Conservation (phyloP, 139 green algal species). For the Desmodesmus armatus region DNA sequence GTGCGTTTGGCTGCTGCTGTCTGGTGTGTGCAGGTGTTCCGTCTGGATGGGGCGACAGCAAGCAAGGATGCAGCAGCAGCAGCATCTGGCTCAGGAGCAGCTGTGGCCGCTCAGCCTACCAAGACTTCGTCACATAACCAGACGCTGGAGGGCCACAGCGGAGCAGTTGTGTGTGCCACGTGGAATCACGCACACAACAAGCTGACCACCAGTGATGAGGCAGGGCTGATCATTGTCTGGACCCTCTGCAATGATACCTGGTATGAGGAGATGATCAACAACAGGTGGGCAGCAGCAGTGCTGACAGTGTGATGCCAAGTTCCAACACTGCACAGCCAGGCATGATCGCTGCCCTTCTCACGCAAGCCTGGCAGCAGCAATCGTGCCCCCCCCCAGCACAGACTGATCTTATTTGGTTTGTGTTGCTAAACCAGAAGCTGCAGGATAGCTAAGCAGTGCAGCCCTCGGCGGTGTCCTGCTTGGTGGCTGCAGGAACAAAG, state of each 20-base stretch:
- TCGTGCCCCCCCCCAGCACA: background rate
- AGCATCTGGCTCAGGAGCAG: background rate
- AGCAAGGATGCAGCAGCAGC: conserved; percentile 51
- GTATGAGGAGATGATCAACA: conserved; percentile 95
- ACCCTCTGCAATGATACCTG: conserved; percentile 85
- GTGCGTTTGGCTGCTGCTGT: background rate
- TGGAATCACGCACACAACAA: conserved; percentile 87
- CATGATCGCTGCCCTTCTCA: background rate
- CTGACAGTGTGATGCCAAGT: too few species aligned
- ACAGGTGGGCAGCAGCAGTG: conserved; percentile 67
- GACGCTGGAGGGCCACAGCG: conserved; percentile 84
- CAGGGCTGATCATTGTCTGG: conserved; percentile 92
- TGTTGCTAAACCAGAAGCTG: too few species aligned
- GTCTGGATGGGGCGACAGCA: conserved; percentile 60
- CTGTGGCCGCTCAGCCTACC: conserved; percentile 48
- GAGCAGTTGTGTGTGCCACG: conserved; percentile 63
- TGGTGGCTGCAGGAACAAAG: conserved; percentile 75
- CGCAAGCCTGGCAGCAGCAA: background rate
- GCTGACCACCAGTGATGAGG: conserved; percentile 85
- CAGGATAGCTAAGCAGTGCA: too few species aligned
- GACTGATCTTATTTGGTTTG: too few species aligned
- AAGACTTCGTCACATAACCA: conserved; percentile 79
- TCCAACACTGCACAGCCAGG: background rate
- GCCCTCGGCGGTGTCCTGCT: too few species aligned
- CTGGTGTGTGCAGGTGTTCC: conserved; percentile 56